phyloP scores from a whole-genome alignment of 768 basidiomycete species.

The Polyporus arcularius region DNA sequence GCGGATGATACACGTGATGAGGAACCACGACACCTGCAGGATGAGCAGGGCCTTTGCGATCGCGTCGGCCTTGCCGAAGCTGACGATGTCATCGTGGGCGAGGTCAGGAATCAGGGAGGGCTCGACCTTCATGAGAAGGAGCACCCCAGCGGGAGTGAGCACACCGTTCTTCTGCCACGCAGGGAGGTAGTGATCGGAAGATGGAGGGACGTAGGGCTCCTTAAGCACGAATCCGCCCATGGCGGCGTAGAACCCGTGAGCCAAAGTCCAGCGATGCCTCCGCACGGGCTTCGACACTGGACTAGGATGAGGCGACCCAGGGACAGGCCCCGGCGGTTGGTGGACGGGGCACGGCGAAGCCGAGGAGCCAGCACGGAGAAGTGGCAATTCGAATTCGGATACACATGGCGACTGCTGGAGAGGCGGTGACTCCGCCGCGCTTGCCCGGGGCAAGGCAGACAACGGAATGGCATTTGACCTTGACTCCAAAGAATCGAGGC shows the following conservation, averaged over 20 bases:
- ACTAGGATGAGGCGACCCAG: too few relatives aligned
- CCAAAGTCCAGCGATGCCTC: constrained; percentile 20
- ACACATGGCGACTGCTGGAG: too few relatives aligned
- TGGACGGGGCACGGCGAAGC: too few relatives aligned
- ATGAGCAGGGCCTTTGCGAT: constrained; percentile 34
- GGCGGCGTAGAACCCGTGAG: constrained; percentile 29
- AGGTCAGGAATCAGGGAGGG: constrained; percentile 13
- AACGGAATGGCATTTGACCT: too few relatives aligned
- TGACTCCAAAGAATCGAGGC: too few relatives aligned
- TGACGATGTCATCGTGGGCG: constrained; percentile 27
- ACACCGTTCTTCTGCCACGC: background rate
- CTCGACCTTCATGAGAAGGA: constrained; percentile 9
- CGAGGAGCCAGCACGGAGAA: too few relatives aligned
- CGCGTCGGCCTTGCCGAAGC: constrained; percentile 35
- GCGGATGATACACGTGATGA: constrained; percentile 31
- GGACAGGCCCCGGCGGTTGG: too few relatives aligned
- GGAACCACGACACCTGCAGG: constrained; percentile 38
- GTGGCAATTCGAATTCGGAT: too few relatives aligned
- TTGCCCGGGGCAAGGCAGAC: too few relatives aligned
- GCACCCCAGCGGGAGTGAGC: constrained; percentile 7
- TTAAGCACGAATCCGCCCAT: constrained; percentile 32
- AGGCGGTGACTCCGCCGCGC: too few relatives aligned
- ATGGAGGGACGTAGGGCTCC: background rate
- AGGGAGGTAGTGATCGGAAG: background rate
- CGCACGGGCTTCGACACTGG: background rate